These are phyloP conservation scores for Cytospora leucostoma DNA, from an alignment of 2,329 filamentous ascomycete genomes.

Conservation along the genomic window DNA sequence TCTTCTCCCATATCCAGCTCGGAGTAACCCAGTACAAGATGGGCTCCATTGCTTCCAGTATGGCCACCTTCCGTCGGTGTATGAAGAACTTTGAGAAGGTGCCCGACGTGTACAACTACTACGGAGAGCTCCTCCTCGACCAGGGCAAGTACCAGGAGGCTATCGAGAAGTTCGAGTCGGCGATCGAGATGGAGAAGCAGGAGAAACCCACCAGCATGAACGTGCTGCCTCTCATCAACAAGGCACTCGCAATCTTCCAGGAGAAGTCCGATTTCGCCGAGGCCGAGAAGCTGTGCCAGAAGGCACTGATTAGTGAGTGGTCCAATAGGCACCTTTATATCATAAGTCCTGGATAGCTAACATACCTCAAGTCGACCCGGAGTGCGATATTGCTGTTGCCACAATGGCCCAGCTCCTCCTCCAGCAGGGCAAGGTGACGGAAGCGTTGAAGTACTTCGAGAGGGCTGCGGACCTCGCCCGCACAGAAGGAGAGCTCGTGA, in stretches of 20 bases:
- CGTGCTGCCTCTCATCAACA: conserved; percentile 96
- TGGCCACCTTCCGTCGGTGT: conserved; percentile 96
- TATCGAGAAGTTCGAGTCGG: conserved; percentile 96
- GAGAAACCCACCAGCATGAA: conserved; percentile 95
- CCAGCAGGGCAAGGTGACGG: conserved; percentile 95
- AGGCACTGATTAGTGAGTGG: conserved; percentile 88
- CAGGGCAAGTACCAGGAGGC: conserved; percentile 95
- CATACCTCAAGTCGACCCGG: conserved; percentile 74
- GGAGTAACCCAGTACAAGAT: conserved; percentile 99
- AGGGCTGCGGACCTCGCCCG: conserved; percentile 90
- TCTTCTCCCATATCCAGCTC: conserved; percentile 99
- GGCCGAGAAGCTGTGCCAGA: conserved; percentile 94
- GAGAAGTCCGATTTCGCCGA: conserved; percentile 97
- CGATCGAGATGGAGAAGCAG: conserved; percentile 98
- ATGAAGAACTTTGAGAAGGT: conserved; percentile 98
- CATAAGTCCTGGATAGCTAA: neutral
- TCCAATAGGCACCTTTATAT: neutral
- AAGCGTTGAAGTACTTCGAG: conserved; percentile 96
- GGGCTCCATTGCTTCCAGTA: conserved; percentile 94
- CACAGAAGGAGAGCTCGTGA: conserved; percentile 94
- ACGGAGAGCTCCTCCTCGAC: conserved; percentile 93
- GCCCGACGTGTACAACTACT: conserved; percentile 99
- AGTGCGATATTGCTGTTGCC: conserved; percentile 97
- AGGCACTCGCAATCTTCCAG: conserved; percentile 94
- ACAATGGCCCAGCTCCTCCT: conserved; percentile 98